phyloP scores from a whole-genome alignment of 2,329 filamentous ascomycete species.

The Epichloe scottii region DNA sequence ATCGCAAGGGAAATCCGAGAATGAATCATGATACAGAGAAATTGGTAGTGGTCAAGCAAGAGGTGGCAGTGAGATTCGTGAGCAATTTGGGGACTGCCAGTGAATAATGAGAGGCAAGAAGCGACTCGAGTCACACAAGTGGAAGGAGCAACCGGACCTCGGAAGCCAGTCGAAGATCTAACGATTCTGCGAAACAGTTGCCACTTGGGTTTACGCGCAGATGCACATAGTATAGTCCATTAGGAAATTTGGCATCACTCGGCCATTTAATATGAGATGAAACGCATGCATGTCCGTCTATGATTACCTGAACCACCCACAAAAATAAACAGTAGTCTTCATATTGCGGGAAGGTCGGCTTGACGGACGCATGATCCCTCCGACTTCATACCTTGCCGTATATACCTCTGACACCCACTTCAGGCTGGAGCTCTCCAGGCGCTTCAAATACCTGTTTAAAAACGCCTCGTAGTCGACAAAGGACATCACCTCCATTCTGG shows the following conservation, averaged over 20 bases:
- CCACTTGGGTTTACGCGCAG: too few relatives aligned
- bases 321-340: not conserved
- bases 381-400: slow-evolving; percentile 1
- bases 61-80: not conserved
- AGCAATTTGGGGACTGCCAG: not conserved
- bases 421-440: not conserved
- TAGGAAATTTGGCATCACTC: too few relatives aligned
- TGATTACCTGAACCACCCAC: too few relatives aligned
- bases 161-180: not conserved
- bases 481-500: slow-evolving; percentile 43
- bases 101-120: not conserved
- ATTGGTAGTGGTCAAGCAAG: not conserved
- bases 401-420: not conserved
- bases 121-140: slow-evolving; percentile 3
- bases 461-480: slow-evolving; percentile 41
- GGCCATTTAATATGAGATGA: too few relatives aligned
- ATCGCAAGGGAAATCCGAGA: not conserved
- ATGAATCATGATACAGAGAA: not conserved
- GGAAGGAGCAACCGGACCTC: slow-evolving; percentile 2
- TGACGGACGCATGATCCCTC: not conserved
- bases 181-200: not conserved
- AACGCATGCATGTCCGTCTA: too few relatives aligned
- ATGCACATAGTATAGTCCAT: too few relatives aligned
- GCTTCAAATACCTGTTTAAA: slow-evolving; percentile 29
- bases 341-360: not conserved